A percentile compares a stretch with the other conserved stretches of the same genome.
Evolutionary conservation across 2,329 filamentous ascomycete species (phyloP).

Genomic region (Fusarium sp.): DNA sequence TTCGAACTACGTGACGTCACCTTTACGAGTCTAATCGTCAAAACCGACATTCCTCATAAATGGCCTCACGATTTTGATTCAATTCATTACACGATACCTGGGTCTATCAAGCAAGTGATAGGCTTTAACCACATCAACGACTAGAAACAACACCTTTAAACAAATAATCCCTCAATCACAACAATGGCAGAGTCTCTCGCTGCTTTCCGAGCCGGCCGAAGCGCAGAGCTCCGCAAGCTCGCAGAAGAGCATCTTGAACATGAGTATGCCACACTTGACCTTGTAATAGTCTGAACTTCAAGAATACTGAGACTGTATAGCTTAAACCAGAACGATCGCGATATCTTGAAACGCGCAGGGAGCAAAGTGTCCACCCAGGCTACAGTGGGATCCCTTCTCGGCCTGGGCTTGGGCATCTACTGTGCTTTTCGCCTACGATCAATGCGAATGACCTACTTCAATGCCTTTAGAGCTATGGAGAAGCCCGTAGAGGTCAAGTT

Average conservation of each 20-base stretch:
- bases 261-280: neutral
- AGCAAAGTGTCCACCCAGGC: conserved; percentile 1
- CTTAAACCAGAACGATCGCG: neutral
- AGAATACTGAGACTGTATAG: neutral
- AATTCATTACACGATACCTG: neutral
- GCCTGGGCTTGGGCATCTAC: neutral
- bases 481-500: conserved; percentile 5
- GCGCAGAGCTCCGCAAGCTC: neutral
- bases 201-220: conserved; percentile 1
- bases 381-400: neutral
- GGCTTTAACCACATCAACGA: neutral
- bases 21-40: neutral
- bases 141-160: neutral
- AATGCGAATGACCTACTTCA: conserved; percentile 17
- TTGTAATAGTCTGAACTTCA: too few relatives aligned
- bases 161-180: neutral
- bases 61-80: neutral
- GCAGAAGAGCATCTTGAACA: conserved; percentile 12
- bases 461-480: conserved; percentile 7
- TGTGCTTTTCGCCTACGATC: neutral
- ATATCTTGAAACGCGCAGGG: neutral
- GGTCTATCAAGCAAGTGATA: too few relatives aligned
- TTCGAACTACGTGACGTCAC: neutral
- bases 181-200: conserved; percentile 10
- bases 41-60: neutral